Evolutionary conservation across 495 filamentous ascomycete species (phyloP).

Genomic region (Aspergillus bridgeri): DNA sequence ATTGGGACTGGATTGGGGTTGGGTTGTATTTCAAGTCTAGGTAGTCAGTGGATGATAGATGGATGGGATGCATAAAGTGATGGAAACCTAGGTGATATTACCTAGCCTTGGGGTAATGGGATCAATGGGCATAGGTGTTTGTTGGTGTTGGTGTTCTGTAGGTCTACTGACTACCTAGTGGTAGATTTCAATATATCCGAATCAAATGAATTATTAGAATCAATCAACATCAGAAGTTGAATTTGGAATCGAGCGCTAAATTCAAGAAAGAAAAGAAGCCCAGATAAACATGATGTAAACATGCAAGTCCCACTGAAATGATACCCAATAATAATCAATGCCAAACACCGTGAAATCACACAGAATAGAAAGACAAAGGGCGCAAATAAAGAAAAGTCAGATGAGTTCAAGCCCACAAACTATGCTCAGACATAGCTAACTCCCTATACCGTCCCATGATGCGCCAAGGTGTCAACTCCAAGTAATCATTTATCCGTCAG

Average conservation of each 20-base stretch:
- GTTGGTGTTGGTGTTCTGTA: no score
- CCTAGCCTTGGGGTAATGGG: no score
- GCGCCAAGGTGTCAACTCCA: background rate
- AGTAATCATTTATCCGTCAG: background rate
- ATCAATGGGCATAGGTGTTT: no score
- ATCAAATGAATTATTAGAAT: no score
- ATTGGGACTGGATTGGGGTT: no score
- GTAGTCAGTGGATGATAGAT: no score
- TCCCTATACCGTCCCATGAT: constrained; percentile 2
- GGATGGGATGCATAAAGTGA: no score
- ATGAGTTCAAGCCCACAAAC: constrained; percentile 1
- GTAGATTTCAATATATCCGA: no score
- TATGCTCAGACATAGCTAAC: background rate
- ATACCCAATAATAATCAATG: background rate
- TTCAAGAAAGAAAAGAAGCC: background rate
- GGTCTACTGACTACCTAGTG: no score
- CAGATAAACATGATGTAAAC: background rate
- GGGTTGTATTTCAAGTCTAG: no score
- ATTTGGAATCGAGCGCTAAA: background rate
- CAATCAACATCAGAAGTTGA: no score
- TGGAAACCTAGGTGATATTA: no score
- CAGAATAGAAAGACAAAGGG: background rate
- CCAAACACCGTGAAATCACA: background rate
- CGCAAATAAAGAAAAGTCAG: background rate
- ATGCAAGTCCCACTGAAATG: background rate